Conservation (phyloP, 306 rosid genomes). For the Amphicarpaea edgeworthii region DNA sequence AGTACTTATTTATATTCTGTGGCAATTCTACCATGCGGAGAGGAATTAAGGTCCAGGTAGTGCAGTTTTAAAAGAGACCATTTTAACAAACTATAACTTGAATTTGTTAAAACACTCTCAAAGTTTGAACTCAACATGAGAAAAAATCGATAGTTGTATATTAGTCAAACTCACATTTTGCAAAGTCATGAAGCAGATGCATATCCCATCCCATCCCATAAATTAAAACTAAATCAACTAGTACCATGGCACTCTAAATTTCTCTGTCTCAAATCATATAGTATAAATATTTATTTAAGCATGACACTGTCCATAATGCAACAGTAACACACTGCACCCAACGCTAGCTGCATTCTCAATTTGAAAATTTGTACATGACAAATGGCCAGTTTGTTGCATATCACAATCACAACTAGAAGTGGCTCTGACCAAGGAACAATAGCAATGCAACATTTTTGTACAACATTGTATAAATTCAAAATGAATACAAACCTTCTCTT, state of each 20-base stretch:
- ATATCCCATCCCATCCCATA: not conserved
- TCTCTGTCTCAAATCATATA: too few species aligned
- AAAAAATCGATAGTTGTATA: not conserved
- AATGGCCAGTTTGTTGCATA: slow-evolving; percentile 13
- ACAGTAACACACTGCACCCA: not conserved
- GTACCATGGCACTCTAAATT: not conserved
- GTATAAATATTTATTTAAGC: too few species aligned
- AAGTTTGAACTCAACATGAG: not conserved
- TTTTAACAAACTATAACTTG: not conserved
- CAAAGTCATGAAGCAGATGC: not conserved
- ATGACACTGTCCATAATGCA: not conserved
- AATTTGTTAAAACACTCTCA: not conserved
- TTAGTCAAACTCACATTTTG: not conserved
- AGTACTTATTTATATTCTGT: too few species aligned
- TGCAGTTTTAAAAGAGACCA: not conserved
- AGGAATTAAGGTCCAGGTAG: not conserved
- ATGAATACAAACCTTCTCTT: slow-evolving; percentile 15
- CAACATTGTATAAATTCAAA: slow-evolving; percentile 6
- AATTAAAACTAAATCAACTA: slow-evolving; percentile 7
- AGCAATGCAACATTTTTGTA: slow-evolving; percentile 5
- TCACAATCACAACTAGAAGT: slow-evolving; percentile 23
- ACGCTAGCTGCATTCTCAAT: not conserved
- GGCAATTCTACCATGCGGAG: too few species aligned
- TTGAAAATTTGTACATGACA: not conserved
- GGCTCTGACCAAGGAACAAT: slow-evolving; percentile 8